Conservation (phyloP, 106 monocot genomes). For the Dioscorea zingiberensis region DNA sequence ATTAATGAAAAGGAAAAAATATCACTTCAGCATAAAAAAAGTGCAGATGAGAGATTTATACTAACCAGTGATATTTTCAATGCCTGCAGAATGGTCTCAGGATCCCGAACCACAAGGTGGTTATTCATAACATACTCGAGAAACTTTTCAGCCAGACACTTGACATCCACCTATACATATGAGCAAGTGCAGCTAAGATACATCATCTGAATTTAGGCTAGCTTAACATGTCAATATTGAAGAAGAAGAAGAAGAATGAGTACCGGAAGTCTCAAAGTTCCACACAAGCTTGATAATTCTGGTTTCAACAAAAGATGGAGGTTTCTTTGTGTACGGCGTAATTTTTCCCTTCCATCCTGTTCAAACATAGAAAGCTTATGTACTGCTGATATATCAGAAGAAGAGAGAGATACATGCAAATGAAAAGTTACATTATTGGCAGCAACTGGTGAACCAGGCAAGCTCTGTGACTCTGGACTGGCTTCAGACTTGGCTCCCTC, state of each 20-base stretch:
- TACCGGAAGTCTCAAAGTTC: slow-evolving; percentile 63
- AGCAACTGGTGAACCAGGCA: background rate
- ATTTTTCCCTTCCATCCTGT: slow-evolving; percentile 25
- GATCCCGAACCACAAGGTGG: slow-evolving; percentile 50
- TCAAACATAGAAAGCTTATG: slow-evolving; percentile 15
- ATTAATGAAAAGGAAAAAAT: background rate
- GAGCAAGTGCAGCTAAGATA: background rate
- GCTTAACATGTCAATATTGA: too few relatives aligned
- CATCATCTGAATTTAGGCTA: too few relatives aligned
- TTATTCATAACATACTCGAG: slow-evolving; percentile 74
- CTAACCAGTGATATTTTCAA: slow-evolving; percentile 77
- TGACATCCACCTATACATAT: slow-evolving; percentile 37
- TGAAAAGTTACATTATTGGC: too few relatives aligned
- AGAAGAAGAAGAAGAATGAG: background rate
- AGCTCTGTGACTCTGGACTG: background rate
- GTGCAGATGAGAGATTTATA: background rate
- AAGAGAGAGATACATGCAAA: background rate
- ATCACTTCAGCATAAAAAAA: too few relatives aligned
- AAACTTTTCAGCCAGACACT: slow-evolving; percentile 32
- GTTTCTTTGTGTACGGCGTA: slow-evolving; percentile 29
- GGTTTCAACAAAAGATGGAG: slow-evolving; percentile 56
- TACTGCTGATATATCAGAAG: slow-evolving; percentile 14
- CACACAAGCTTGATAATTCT: slow-evolving; percentile 58
- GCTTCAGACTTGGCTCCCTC: slow-evolving; percentile 5
- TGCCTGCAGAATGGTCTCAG: slow-evolving; percentile 62